phyloP scores from a whole-genome alignment of 2,329 filamentous ascomycete species.

The Thelonectria rubi region DNA sequence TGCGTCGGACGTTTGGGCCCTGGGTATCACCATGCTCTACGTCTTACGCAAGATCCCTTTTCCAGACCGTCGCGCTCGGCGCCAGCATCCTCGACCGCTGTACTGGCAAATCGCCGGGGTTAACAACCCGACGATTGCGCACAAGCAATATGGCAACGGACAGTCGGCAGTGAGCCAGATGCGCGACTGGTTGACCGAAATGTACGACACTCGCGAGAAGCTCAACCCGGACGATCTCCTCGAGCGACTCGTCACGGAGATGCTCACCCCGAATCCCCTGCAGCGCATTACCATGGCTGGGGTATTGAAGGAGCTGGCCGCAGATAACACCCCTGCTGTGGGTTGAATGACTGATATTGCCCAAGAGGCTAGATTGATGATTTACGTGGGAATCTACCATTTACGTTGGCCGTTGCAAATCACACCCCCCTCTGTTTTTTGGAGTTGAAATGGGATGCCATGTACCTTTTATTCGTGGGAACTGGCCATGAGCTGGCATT shows the following conservation, averaged over 20 bases:
- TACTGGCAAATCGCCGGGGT: conserved; percentile 69
- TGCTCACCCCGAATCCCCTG: conserved; percentile 61
- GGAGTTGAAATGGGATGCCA: conserved; percentile 26
- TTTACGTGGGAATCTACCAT: conserved; percentile 24
- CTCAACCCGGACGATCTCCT: conserved; percentile 59
- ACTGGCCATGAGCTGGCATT: conserved; percentile 18
- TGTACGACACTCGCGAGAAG: conserved; percentile 57
- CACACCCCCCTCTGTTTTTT: conserved; percentile 25
- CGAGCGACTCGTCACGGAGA: conserved; percentile 62
- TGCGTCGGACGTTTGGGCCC: conserved; percentile 67
- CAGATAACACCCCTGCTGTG: conserved; percentile 34
- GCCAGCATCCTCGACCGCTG: conserved; percentile 58
- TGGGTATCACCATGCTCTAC: conserved; percentile 70
- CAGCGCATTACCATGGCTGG: conserved; percentile 65
- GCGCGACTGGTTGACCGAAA: conserved; percentile 65
- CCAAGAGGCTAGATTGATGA: conserved; percentile 5
- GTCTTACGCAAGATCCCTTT: conserved; percentile 64
- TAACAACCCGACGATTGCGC: conserved; percentile 51
- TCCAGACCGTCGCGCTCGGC: conserved; percentile 60
- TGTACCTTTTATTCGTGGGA: conserved; percentile 23
- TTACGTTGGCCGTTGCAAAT: conserved; percentile 9
- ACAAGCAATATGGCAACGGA: conserved; percentile 50
- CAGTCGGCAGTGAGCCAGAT: conserved; percentile 60
- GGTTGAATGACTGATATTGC: conserved; percentile 18
- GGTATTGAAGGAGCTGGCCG: conserved; percentile 56